Percentiles rank a stretch among this genome's conserved stretches.
These are phyloP conservation scores for Microcos paniculata DNA, from an alignment of 345 rosid species.

Conservation along the genomic window DNA sequence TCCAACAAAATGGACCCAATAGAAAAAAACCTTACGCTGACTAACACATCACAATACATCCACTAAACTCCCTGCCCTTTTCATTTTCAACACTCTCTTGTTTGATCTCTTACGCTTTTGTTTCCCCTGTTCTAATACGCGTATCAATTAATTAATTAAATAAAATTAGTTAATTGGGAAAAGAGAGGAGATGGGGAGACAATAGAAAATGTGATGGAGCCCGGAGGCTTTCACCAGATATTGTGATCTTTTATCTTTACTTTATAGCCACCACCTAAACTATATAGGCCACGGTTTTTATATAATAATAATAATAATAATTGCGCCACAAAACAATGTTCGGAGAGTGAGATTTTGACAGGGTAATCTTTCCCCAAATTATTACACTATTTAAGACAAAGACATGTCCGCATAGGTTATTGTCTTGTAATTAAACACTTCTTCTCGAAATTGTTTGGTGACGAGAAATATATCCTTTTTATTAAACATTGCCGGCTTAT, in stretches of 20 bases:
- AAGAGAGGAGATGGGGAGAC: neutral
- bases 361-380: neutral
- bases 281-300: neutral
- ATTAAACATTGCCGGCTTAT: too few species aligned
- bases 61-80: neutral
- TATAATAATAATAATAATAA: too few species aligned
- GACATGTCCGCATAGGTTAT: neutral
- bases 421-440: too few species aligned
- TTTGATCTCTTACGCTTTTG: neutral
- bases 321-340: neutral
- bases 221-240: neutral
- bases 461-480: too few species aligned
- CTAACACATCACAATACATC: neutral
- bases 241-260: neutral
- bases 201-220: neutral
- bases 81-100: neutral
- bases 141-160: neutral
- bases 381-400: neutral
- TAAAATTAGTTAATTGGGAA: neutral
- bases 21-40: constrained; percentile 2
- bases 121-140: neutral
- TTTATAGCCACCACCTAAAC: constrained; percentile 7
- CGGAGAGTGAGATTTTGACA: neutral
- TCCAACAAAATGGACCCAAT: neutral
- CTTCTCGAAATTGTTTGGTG: too few species aligned